Conservation (phyloP, 176 grass and related monocot genomes). For the Zoysia japonica region DNA sequence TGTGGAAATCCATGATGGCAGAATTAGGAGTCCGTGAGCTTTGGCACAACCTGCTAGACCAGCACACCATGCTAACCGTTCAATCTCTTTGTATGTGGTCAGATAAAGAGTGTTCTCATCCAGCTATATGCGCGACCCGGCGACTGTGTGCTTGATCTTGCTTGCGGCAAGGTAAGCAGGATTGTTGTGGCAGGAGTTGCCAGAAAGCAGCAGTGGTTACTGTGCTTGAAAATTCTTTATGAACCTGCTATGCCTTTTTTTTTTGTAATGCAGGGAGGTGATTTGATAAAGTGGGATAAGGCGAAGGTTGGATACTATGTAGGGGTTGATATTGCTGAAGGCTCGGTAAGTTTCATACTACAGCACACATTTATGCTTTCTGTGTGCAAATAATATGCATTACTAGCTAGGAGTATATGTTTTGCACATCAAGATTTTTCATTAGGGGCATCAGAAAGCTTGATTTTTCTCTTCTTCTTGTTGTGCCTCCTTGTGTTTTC, state of each 20-base stretch:
- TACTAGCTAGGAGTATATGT: not conserved
- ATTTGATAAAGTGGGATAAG: conserved; percentile 98
- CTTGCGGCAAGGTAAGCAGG: conserved; percentile 76
- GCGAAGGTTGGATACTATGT: conserved; percentile 86
- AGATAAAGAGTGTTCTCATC: conserved; percentile 97
- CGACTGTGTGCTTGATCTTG: conserved; percentile 92
- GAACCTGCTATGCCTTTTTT: not conserved
- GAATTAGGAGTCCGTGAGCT: not conserved
- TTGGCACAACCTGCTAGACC: not conserved
- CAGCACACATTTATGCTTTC: not conserved
- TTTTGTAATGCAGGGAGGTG: conserved; percentile 68
- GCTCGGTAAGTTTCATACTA: conserved; percentile 57
- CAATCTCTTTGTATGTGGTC: not conserved
- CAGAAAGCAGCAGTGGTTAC: not conserved
- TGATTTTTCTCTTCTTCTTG: not conserved
- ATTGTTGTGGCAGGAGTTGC: not conserved
- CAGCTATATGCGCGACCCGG: conserved; percentile 72
- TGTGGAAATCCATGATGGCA: not conserved
- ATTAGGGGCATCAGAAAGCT: conserved; percentile 3
- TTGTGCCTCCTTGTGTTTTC: not conserved
- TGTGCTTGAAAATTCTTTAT: not conserved
- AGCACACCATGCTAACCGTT: not conserved
- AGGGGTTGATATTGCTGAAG: conserved; percentile 83
- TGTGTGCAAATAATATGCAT: not conserved
- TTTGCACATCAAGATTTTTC: not conserved